Evolutionary conservation across 192 early-diverging fungal genomes (phyloP), one percentile per base, ranked within the genome.

Genomic region (Martensiomyces pterosporus): DNA sequence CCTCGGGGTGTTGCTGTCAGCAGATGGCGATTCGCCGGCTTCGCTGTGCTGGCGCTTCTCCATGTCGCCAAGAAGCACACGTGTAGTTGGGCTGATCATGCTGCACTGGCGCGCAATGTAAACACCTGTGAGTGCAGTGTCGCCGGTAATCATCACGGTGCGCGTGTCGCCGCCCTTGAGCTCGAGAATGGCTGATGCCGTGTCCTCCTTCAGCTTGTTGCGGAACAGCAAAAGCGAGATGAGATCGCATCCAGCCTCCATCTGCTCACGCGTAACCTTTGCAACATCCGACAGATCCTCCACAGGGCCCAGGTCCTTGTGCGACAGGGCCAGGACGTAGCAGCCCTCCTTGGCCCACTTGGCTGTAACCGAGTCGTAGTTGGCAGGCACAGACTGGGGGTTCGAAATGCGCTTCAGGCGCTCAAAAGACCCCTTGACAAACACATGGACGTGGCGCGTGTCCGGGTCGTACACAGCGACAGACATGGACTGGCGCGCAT

Each of bases 101-200:
- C 84, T 82, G 38, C 79, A 82, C 47, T 78, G 59, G 21, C 79
- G 77, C 19, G 82, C 86, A 55, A 91, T 82, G 44, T 77, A 87
- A 9, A 85, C 73, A 23, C 79, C 87, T 7, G 87, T 91, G 29
- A 82, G 68, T 8, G 81, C 83, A 4, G 83, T 84, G 63, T 91
- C 89, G 36, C 89, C 89, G 1, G 89, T 90, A 41, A 91, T 83
- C 89, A 91, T 91, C 9, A 91, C 84, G 1, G 78, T 76, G 16
- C 89, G 77, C 8, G 78, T 80, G 24, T 76, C 82, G 13, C 86
- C 89, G 10, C 49, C 64, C 36, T 83, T 74, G 24, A 92, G 75
- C 43, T 84, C 78, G 10, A 73, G 57, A 32, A 92, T 79, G 10
- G 86, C 85, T 10, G 75, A 75, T 3, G 56, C 47, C 0, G 89